Conservation (phyloP, 1,284 basidiomycete genomes). For the Ceratobasidium sp. region DNA sequence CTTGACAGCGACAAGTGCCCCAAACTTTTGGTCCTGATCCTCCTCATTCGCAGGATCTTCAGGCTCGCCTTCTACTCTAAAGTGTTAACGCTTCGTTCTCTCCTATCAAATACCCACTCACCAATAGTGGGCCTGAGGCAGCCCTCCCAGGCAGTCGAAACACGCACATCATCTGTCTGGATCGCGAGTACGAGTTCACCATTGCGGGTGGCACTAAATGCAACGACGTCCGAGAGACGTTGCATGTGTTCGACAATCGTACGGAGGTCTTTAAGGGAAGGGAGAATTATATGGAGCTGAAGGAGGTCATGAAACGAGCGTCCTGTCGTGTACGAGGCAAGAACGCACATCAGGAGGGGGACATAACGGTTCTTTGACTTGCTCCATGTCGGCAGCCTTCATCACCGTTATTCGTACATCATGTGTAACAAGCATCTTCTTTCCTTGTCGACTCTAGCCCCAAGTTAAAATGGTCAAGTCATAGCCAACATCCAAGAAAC, state of each 20-base stretch:
- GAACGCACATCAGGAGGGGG: slow-evolving; percentile 83
- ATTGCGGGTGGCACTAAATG: slow-evolving; percentile 69
- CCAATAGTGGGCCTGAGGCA: slow-evolving; percentile 72
- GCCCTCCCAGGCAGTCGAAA: slow-evolving; percentile 82
- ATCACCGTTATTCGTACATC: slow-evolving; percentile 80
- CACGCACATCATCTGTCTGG: slow-evolving; percentile 69
- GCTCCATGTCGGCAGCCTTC: slow-evolving; percentile 71
- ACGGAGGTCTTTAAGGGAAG: slow-evolving; percentile 76
- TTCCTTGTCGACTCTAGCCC: slow-evolving; percentile 45
- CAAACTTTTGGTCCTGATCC: slow-evolving; percentile 65
- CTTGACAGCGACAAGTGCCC: slow-evolving; percentile 72
- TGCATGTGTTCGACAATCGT: slow-evolving; percentile 78
- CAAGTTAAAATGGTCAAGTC: background rate
- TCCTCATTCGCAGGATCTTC: slow-evolving; percentile 47
- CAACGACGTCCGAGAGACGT: slow-evolving; percentile 77
- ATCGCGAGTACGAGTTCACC: slow-evolving; percentile 73
- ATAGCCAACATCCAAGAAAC: too few relatives aligned
- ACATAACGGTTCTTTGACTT: slow-evolving; percentile 81
- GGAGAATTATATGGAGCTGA: slow-evolving; percentile 83
- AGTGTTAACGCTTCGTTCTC: background rate
- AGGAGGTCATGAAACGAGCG: slow-evolving; percentile 10
- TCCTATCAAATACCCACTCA: slow-evolving; percentile 51
- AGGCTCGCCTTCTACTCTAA: slow-evolving; percentile 50
- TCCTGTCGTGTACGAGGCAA: slow-evolving; percentile 13
- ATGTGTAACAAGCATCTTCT: slow-evolving; percentile 64